phyloP scores from a whole-genome alignment of 164 flowering plant genomes.

The Macadamia tetraphylla region DNA sequence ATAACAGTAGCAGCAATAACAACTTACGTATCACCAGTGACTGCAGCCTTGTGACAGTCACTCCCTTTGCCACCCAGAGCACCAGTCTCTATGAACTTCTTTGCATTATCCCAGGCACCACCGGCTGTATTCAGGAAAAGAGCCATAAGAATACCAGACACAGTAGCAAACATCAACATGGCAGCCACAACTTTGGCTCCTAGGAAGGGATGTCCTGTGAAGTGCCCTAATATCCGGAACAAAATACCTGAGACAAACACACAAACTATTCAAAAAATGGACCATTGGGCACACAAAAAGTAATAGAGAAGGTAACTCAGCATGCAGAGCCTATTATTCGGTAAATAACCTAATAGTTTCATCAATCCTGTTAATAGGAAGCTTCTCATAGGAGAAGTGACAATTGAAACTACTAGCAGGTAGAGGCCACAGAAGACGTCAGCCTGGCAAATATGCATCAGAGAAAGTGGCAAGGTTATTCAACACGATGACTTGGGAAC shows the following conservation, averaged over 20 bases:
- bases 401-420: too few relatives aligned
- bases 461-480: too few relatives aligned
- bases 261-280: background rate
- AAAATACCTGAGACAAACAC: conserved; percentile 49
- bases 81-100: conserved; percentile 95
- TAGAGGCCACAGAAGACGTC: too few relatives aligned
- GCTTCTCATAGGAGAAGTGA: too few relatives aligned
- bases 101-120: conserved; percentile 99
- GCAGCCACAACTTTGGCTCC: conserved; percentile 99
- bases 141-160: conserved; percentile 96
- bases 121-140: conserved; percentile 96
- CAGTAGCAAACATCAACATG: conserved; percentile 96
- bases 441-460: too few relatives aligned
- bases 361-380: too few relatives aligned
- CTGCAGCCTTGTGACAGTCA: conserved; percentile 90
- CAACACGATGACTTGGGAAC: too few relatives aligned
- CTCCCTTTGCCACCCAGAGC: conserved; percentile 99
- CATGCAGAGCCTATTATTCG: too few relatives aligned
- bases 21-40: conserved; percentile 94
- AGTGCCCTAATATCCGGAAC: conserved; percentile 77
- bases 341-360: too few relatives aligned
- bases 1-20: background rate
- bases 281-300: too few relatives aligned
- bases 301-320: too few relatives aligned
- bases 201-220: conserved; percentile 83